Evolutionary conservation across 495 filamentous ascomycete genomes (phyloP), one percentile per base, ranked within the genome.

Genomic region (Penicillium longicatenatum): DNA sequence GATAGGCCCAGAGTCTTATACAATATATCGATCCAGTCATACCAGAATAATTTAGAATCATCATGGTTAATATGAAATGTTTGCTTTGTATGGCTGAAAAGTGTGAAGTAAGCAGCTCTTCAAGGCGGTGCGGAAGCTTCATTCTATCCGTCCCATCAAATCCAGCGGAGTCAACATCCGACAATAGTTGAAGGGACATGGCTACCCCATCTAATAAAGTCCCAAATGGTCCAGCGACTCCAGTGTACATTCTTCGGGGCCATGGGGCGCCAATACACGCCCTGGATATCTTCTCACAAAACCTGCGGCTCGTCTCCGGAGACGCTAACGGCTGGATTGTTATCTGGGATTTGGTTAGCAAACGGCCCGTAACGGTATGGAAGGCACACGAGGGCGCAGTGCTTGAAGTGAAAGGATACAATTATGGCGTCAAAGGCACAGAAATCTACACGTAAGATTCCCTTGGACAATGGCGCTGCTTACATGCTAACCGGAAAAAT

Each of bases 261-360:
- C 94, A 98, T 74, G 79, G 82, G 29, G 75, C 89, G 2, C 86
- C 90, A 53, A 88, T 98, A 51, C 93, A 98, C 68, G 82, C 85
- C 16, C 74, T 94, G 24, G 71, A 83, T 52, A 90, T 98, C 69
- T 82, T 89, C 59, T 82, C 82, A 45, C 64, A 73, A 50, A 96
- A 96, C 62, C 78, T 84, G 47, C 86, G 90, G 10, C 86, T 98
- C 1, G 66, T 93, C 26, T 93, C 92, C 6, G 94, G 87, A 17
- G 94, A 98, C 72, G 89, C 91, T 4, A 89, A 96, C 50, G 94
- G 94, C 61, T 97, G 89, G 82, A 76, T 96, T 33, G 81, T 96
- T 10, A 71, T 92, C 21, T 98, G 94, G 94, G 87, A 90, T 63
- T 72, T 97, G 17, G 81, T 86, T 39, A 90, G 85, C 48, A 91